Evolutionary conservation across 345 rosid species (phyloP).

Genomic region (Carallia pectinifolia): DNA sequence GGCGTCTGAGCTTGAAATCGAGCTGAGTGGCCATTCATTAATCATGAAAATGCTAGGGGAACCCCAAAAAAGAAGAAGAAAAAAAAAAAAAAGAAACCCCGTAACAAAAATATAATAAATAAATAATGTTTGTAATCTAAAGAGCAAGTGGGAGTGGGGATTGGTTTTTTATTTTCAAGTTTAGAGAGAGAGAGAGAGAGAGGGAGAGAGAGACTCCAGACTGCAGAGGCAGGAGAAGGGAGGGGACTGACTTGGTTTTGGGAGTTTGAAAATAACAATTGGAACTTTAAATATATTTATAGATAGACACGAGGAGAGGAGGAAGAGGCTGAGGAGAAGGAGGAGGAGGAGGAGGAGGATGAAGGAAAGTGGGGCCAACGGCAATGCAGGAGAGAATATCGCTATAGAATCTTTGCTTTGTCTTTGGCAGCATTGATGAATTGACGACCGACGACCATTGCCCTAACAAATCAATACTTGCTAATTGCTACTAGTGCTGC

Average conservation of each 20-base stretch:
- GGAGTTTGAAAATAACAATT: conserved; percentile 1
- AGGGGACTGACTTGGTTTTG: conserved; percentile 13
- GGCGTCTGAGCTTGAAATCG: conserved; percentile 47
- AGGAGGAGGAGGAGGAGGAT: neutral
- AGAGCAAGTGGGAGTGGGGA: neutral
- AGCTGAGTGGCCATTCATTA: conserved; percentile 66
- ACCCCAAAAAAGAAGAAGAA: conserved; percentile 18
- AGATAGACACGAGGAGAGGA: neutral
- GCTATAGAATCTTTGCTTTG: too few species aligned
- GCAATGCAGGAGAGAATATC: too few species aligned
- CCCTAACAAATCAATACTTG: too few species aligned
- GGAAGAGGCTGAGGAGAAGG: neutral
- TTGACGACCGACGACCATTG: too few species aligned
- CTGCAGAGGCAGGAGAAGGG: neutral
- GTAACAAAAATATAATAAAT: neutral
- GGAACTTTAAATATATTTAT: neutral
- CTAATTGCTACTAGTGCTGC: too few species aligned
- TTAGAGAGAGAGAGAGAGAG: too few species aligned
- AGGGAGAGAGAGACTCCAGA: neutral
- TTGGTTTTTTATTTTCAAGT: neutral
- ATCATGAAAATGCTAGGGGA: conserved; percentile 48
- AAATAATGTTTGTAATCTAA: neutral
- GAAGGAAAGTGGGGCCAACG: neutral
- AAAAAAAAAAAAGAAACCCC: too few species aligned
- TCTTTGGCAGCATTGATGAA: too few species aligned